phyloP scores from a whole-genome alignment of 768 basidiomycete species.

The Phaeotremella skinneri region DNA sequence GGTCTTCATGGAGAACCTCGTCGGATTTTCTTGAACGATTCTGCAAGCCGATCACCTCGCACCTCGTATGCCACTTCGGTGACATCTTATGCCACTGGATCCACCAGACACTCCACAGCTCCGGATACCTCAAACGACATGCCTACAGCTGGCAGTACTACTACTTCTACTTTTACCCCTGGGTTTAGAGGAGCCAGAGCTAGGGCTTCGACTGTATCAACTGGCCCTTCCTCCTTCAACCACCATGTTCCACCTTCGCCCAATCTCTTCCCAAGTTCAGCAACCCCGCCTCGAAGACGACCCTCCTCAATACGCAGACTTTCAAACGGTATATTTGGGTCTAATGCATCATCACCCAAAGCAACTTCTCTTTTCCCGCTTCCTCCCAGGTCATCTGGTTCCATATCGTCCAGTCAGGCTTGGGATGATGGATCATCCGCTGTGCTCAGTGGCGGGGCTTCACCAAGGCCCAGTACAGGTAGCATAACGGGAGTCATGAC shows the following conservation, averaged over 20 bases:
- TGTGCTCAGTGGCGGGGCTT: constrained; percentile 23
- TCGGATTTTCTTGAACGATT: constrained; percentile 15
- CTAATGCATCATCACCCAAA: constrained; percentile 31
- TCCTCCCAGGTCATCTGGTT: constrained; percentile 41
- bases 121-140: constrained; percentile 1
- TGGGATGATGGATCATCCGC: constrained; percentile 21
- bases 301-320: constrained; percentile 34
- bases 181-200: constrained; percentile 23
- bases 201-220: constrained; percentile 40
- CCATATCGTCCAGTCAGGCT: constrained; percentile 18
- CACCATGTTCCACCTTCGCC: constrained; percentile 26
- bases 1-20: constrained; percentile 5
- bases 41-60: constrained; percentile 20
- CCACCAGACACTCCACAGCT: not conserved
- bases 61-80: constrained; percentile 29
- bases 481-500: constrained; percentile 17
- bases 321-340: constrained; percentile 32
- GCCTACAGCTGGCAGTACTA: not conserved
- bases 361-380: constrained; percentile 33
- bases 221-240: constrained; percentile 21
- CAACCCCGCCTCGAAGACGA: constrained; percentile 40
- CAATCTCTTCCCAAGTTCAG: constrained; percentile 25
- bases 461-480: constrained; percentile 33
- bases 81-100: constrained; percentile 18
- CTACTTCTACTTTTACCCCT: constrained; percentile 3